Base-by-base conservation (phyloP, 495 filamentous ascomycete species). In the Clohesyomyces aquaticus region DNA sequence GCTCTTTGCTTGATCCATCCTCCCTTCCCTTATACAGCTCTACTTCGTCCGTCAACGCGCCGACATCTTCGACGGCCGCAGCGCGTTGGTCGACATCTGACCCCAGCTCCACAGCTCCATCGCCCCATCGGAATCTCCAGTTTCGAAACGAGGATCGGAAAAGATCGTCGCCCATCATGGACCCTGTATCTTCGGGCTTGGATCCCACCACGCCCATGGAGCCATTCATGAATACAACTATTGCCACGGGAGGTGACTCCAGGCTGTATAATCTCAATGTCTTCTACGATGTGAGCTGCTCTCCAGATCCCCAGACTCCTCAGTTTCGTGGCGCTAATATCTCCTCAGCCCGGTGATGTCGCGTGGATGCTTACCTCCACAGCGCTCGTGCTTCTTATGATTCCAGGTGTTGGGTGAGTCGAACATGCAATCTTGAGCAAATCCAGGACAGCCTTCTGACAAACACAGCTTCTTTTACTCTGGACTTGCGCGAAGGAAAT, bases 401-500 rank as follows among this genome's bases (percentile, higher is more conserved):
- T 98, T 78, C 94, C 94, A 11, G 94, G 94, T 66, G 92, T 98
- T 74, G 94, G 85, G 85, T 87, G 80, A 66, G 80, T 45, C 58
- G 12, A 6, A n/a, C 25, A 3, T n/a, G 21, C 11, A 35, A 4
- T 9, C 12, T 4, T 48, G 9, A 1, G 3, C 14, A 23, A 29
- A 48, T 21, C 29, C n/a, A n/a, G n/a, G 80, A 81, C 72, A 79
- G 72, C 66, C 77, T 73, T 60, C 58, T 63, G 46, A 61, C 54
- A 32, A 14, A 26, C 18, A 0, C 51, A 74, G 91, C 48, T 97
- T 98, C 85, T 97, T 98, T 83, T 98, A 98, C 81, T 97, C 92
- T 11, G 94, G 94, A 61, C 88, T 98, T 35, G 94, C 94, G n/a
- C 88, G 94, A 61, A 84, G 94, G 72, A 98, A 98, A 81, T 96